phyloP scores from a whole-genome alignment of 441 rosid genomes.

The Breynia disticha region DNA sequence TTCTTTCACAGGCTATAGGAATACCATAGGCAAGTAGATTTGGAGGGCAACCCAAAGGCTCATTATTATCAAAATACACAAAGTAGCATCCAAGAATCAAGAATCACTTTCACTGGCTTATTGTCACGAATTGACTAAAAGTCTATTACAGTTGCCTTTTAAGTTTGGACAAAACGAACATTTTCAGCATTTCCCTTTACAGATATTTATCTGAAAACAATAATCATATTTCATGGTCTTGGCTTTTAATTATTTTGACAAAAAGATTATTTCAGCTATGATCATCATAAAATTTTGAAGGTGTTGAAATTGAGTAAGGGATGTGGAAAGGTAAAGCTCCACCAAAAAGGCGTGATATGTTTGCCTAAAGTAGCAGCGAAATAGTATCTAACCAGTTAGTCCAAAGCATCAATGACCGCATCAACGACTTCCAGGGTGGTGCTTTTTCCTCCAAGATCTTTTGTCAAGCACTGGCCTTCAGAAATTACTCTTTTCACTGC shows the following conservation, averaged over 20 bases:
- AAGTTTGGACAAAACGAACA: not conserved
- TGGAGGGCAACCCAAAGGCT: too few species aligned
- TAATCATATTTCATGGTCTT: not conserved
- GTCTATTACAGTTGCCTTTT: too few species aligned
- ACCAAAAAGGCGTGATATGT: not conserved
- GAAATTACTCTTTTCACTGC: conserved; percentile 68
- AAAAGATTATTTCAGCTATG: not conserved
- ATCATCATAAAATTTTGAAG: not conserved
- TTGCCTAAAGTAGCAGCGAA: not conserved
- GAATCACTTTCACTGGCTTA: too few species aligned
- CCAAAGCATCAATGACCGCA: conserved; percentile 23
- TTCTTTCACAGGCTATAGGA: too few species aligned
- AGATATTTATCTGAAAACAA: not conserved
- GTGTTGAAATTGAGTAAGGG: conserved; percentile 4
- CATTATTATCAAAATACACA: too few species aligned
- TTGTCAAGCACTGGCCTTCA: conserved; percentile 62
- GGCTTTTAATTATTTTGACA: conserved; percentile 16
- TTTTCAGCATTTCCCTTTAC: not conserved
- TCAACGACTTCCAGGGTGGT: conserved; percentile 65
- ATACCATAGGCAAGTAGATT: too few species aligned
- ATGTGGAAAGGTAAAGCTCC: conserved; percentile 5
- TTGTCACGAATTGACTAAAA: too few species aligned
- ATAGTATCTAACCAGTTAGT: conserved; percentile 12
- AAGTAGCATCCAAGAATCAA: too few species aligned
- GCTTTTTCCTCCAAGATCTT: conserved; percentile 82